Evolutionary conservation across 768 basidiomycete species (phyloP), one percentile per base, ranked within the genome.

Genomic region (Lenzites betulinus): DNA sequence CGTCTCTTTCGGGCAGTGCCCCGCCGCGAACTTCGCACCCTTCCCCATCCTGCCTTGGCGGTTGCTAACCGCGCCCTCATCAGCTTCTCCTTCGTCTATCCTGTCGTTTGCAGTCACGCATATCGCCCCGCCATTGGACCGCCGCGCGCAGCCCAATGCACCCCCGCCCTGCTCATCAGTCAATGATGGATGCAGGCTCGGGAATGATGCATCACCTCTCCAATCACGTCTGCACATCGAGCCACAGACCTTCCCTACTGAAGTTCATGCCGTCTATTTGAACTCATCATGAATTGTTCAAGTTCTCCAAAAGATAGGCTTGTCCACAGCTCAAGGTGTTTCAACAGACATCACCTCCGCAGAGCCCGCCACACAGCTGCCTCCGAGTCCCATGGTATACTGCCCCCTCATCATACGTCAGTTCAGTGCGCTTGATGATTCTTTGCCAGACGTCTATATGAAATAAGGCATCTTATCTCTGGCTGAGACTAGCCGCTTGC

Each of bases 31-130:
- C 26, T 12, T 54, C 59, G 47, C 38, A 39, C 30, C 41, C 33
- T 41, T 9, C 49, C 60, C 16, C 30, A 25, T 38, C 25, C 22
- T 39, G 42, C 36, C 54, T 61, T 61, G 60, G 60, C 60, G 60
- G 60, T 61, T 61, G 60, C 49, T 55, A 61, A 41, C 59, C 60
- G 49, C 60, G 48, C 39, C 38, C 49, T 61, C 60, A 61, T 61
- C 60, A 61, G 60, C 60, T 61, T 61, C 60, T 61, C 60, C 54
- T 48, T 60, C 59, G 59, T 60, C 53, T 42, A 60, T 50, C 60
- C 48, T 51, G 53, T 60, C 59, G 53, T 55, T 53, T 55, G 54
- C 54, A 61, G 54, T 49, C 59, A 54, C 47, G 39, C 42, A 42
- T 26, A 30, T 18, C 15, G 30, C 54, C 47, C 20, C 33, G n/a